Evolutionary conservation across 345 rosid species (phyloP).

Genomic region (Corchorus olitorius): DNA sequence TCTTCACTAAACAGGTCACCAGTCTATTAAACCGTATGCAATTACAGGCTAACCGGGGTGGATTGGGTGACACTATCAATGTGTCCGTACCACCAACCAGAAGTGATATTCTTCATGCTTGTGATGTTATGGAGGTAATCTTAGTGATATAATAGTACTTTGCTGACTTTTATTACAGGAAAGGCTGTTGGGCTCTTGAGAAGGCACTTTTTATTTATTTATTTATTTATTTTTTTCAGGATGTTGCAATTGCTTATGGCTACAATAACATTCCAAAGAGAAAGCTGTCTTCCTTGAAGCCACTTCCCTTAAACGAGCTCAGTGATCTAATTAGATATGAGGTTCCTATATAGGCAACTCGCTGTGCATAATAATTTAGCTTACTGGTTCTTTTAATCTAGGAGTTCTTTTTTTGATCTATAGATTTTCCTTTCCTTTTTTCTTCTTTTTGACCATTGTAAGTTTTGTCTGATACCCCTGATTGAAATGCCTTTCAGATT

Average conservation of each 20-base stretch:
- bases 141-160: conserved; percentile 4
- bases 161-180: background rate
- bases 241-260: conserved; percentile 96
- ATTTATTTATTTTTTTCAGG: conserved; percentile 39
- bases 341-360: conserved; percentile 37
- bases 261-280: conserved; percentile 79
- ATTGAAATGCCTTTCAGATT: conserved; percentile 42
- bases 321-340: conserved; percentile 77
- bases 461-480: background rate
- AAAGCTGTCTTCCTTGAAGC: conserved; percentile 62
- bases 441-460: background rate
- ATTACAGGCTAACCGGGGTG: conserved; percentile 51
- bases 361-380: background rate
- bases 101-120: conserved; percentile 91
- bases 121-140: conserved; percentile 94
- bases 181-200: conserved; percentile 9
- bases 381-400: background rate
- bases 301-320: conserved; percentile 72
- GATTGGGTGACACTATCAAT: conserved; percentile 42
- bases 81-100: conserved; percentile 83
- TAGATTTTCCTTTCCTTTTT: background rate
- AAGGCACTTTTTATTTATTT: conserved; percentile 9
- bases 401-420: background rate
- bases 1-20: conserved; percentile 55
- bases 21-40: conserved; percentile 78